Evolutionary conservation across 352 stramenopile species (phyloP), one percentile per base, ranked within the genome.

Genomic region (Phytophthora hibernalis): DNA sequence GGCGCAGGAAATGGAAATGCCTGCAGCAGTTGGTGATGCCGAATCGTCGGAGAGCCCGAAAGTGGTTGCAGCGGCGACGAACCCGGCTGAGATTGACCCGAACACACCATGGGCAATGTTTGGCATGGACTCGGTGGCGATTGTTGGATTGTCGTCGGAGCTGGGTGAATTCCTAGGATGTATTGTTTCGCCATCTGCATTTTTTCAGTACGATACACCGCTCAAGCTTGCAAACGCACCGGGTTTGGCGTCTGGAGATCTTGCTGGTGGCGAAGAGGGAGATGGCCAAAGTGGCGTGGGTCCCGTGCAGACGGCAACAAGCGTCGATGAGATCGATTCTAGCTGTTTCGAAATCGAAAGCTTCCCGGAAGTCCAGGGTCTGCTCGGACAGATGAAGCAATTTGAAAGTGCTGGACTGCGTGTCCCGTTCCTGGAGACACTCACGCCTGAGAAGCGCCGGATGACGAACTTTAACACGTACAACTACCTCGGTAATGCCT

Each of bases 391-490:
- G 61, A 92, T 95, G 79, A 77, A 88, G 28, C 76, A 95, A 60
- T 90, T 95, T 40, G 73, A 89, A 44, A 65, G 76, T 35, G 84
- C 84, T n/a, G 87, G 87, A 30, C 69, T 95, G 55, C 64, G 64
- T 8, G 80, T 94, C 30, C 83, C 83, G 47, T 94, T 80, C 49
- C 65, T 94, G 40, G 85, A 94, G 45, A 83, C 80, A 22, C 65
- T 94, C 5, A 92, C 83, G 24, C 64, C 80, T 1, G 83, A 87
- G 54, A 92, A 89, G 72, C 77, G 83, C 12, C 74, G 80, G 43
- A 90, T 90, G 80, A 76, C 83, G 24, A 95, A 95, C 80, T 93
- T 92, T 68, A 93, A 93, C 74, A 93, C 86, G 45, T 94, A 94
- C 77, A 94, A 94, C 59, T 94, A 94, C 59, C 74, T 94, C 15